Base-by-base conservation (phyloP, 345 rosid genomes). In the Carallia pectinifolia region DNA sequence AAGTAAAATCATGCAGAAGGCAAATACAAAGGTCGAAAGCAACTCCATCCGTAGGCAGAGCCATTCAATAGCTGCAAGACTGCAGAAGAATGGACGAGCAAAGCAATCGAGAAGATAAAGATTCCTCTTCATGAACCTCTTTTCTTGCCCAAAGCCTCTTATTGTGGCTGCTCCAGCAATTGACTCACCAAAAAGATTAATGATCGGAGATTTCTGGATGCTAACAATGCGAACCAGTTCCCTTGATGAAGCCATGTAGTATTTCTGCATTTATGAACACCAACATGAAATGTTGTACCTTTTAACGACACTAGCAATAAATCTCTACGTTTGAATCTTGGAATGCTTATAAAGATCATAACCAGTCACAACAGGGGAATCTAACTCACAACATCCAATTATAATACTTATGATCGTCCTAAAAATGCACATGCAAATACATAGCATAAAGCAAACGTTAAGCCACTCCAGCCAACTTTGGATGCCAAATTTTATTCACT, bases 221-320 rank as follows among this genome's bases (percentile, higher is more conserved):
- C 99, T 96, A 70, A 96, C 97, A 68, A 96, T 96, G 61, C 99
- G 98, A 38, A 96, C 99, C 61, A 96, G 80, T 83, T 96, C 99
- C 81, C 99, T 85, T 1, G 99, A 96, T 40, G 99, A 96, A 67
- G 99, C 93, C 98, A 96, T 96, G 86, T 96, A 96, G 88, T 96
- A 96, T 83, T 96, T 96, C 97, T 96, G 96, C 87, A 80, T 66
- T 59, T 63, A 31, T 52, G 13, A 33, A 61, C n/a, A 37, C 17
- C 7, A 59, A 54, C 50, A 30, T 62, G 29, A 74, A 68, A 19
- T 33, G 59, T 44, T 18, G 23, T 55, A 23, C 40, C 29, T 38
- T 50, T 67, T 36, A 39, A 62, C 38, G 39, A 36, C 62, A 54
- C 33, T 34, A 62, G 50, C 47, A 47, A 36, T 10, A 31, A 53